These are phyloP conservation scores for Sporothrix variecibatus DNA, from an alignment of 2,329 filamentous ascomycete species.

Conservation along the genomic window DNA sequence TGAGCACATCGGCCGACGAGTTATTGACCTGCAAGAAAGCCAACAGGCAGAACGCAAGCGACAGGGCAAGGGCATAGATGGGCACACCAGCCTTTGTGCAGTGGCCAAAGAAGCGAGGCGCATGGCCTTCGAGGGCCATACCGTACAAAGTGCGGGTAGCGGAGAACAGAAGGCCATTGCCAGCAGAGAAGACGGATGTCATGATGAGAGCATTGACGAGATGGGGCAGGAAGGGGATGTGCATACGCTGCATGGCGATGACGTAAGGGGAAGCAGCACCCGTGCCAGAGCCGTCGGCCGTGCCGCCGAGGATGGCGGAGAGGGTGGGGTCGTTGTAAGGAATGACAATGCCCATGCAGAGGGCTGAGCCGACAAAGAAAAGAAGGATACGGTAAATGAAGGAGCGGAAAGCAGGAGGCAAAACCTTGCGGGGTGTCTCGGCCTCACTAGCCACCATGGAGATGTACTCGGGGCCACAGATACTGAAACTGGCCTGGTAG, in stretches of 20 bases:
- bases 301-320: constrained; percentile 52
- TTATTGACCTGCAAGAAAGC: constrained; percentile 63
- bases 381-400: constrained; percentile 66
- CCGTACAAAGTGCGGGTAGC: constrained; percentile 63
- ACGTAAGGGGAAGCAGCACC: constrained; percentile 55
- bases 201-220: constrained; percentile 65
- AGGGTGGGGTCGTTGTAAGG: constrained; percentile 60
- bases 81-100: constrained; percentile 63
- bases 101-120: constrained; percentile 52
- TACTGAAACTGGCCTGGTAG: constrained; percentile 46
- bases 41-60: constrained; percentile 57
- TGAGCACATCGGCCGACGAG: constrained; percentile 56
- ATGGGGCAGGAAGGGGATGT: constrained; percentile 55
- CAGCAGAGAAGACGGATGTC: constrained; percentile 60
- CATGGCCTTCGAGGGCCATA: constrained; percentile 58
- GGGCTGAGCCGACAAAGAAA: constrained; percentile 67
- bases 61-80: constrained; percentile 59
- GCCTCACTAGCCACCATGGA: constrained; percentile 54
- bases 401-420: constrained; percentile 66
- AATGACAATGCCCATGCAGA: constrained; percentile 64
- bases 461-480: constrained; percentile 64
- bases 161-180: constrained; percentile 63
- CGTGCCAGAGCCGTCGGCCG: constrained; percentile 51
- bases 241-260: constrained; percentile 59
- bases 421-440: constrained; percentile 57